Evolutionary conservation across 768 basidiomycete genomes (phyloP).

Genomic region (Leccinum subtestaceum): DNA sequence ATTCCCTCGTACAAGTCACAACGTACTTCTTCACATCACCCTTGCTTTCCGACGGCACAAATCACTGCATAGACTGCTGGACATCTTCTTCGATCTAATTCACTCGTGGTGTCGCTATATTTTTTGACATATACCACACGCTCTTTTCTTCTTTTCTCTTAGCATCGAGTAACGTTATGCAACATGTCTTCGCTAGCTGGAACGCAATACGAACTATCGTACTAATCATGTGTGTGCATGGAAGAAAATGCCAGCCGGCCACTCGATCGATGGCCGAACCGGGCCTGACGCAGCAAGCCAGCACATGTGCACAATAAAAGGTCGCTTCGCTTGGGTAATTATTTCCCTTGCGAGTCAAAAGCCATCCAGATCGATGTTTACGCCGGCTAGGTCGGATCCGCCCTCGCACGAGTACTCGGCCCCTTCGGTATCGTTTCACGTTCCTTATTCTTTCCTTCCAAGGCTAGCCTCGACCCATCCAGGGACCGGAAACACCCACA

Average conservation of each 20-base stretch:
- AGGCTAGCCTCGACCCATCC: neutral
- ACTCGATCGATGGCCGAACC: neutral
- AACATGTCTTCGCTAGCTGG: neutral
- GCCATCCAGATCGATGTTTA: neutral
- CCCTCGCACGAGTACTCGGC: neutral
- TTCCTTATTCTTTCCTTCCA: neutral
- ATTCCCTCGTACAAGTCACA: constrained; percentile 26
- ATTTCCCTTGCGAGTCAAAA: neutral
- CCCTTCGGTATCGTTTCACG: neutral
- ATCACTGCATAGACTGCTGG: constrained; percentile 20
- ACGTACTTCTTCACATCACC: constrained; percentile 25
- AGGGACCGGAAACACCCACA: neutral
- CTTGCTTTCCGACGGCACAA: constrained; percentile 20
- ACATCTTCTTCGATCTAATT: neutral
- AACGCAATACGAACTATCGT: neutral
- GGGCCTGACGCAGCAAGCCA: neutral
- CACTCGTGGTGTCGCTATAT: constrained; percentile 34
- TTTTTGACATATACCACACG: constrained; percentile 33
- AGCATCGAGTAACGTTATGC: neutral
- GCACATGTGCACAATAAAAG: neutral
- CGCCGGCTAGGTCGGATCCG: neutral
- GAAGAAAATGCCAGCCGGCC: neutral
- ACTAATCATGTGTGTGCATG: neutral
- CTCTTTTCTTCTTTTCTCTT: constrained; percentile 8
- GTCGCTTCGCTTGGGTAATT: neutral